Percentiles rank a stretch among this genome's conserved stretches.
phyloP scores from a whole-genome alignment of 2,329 filamentous ascomycete species.

The Nothopassalora personata region DNA sequence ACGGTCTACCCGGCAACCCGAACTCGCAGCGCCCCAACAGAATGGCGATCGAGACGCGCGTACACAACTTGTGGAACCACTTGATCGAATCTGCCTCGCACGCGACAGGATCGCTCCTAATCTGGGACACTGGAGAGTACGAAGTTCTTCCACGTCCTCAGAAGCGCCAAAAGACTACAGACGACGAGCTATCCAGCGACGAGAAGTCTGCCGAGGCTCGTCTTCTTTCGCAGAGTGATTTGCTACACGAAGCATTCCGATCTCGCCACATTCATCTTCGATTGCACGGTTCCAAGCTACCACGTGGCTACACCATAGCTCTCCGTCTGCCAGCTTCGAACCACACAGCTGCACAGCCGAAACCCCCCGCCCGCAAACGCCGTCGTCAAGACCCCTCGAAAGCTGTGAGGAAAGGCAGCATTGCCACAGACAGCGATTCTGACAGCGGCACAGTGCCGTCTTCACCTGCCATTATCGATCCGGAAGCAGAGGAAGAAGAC shows the following conservation, averaged over 20 bases:
- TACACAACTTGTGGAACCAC: slow-evolving; percentile 44
- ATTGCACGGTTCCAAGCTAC: slow-evolving; percentile 38
- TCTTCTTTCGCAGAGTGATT: slow-evolving; percentile 31
- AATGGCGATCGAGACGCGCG: slow-evolving; percentile 43
- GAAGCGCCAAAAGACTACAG: slow-evolving; percentile 24
- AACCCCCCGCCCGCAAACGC: slow-evolving; percentile 27
- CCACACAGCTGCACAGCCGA: slow-evolving; percentile 25
- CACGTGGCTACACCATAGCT: slow-evolving; percentile 37
- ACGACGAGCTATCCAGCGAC: slow-evolving; percentile 31
- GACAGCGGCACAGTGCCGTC: slow-evolving; percentile 7
- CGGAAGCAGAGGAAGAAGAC: slow-evolving; percentile 5
- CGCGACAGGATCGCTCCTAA: slow-evolving; percentile 41
- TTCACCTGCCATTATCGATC: background rate
- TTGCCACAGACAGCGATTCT: slow-evolving; percentile 17
- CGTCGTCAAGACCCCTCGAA: slow-evolving; percentile 21
- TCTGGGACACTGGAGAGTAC: slow-evolving; percentile 45
- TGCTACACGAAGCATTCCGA: slow-evolving; percentile 36
- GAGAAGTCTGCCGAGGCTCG: slow-evolving; percentile 18
- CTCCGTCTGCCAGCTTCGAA: slow-evolving; percentile 37
- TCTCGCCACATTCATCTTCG: slow-evolving; percentile 37
- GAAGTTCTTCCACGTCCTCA: slow-evolving; percentile 31
- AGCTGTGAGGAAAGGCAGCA: background rate
- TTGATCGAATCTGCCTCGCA: slow-evolving; percentile 41
- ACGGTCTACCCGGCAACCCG: slow-evolving; percentile 41
- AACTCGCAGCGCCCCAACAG: slow-evolving; percentile 36